These are phyloP conservation scores for Colletotrichum incanum DNA, from an alignment of 2,329 filamentous ascomycete genomes.

Conservation along the genomic window DNA sequence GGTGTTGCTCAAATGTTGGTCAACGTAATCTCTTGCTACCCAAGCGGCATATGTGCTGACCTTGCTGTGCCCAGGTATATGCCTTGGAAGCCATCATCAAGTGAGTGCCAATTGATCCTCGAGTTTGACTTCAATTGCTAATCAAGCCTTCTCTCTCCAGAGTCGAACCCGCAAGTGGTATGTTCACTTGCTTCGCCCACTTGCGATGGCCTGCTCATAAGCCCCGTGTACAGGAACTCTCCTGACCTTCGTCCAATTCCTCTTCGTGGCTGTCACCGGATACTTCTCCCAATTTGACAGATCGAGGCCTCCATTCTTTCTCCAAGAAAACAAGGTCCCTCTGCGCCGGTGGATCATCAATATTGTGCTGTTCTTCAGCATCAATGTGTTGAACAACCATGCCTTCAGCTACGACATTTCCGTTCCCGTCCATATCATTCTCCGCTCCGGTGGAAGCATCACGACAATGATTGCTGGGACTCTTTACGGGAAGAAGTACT, in stretches of 20 bases:
- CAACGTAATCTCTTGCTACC: slow-evolving; percentile 51
- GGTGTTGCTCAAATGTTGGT: slow-evolving; percentile 89
- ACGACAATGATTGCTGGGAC: slow-evolving; percentile 95
- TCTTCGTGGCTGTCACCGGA: slow-evolving; percentile 85
- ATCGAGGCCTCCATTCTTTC: slow-evolving; percentile 77
- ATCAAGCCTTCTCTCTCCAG: slow-evolving; percentile 58
- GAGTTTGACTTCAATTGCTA: slow-evolving; percentile 17
- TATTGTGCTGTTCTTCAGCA: slow-evolving; percentile 90
- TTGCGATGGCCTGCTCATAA: slow-evolving; percentile 24
- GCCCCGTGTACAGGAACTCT: slow-evolving; percentile 74
- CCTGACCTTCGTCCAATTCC: slow-evolving; percentile 90
- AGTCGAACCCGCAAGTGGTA: slow-evolving; percentile 88
- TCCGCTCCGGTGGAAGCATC: slow-evolving; percentile 94
- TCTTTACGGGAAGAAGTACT: slow-evolving; percentile 88
- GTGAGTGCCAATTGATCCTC: slow-evolving; percentile 65
- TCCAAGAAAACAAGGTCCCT: slow-evolving; percentile 85
- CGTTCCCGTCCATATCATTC: slow-evolving; percentile 95
- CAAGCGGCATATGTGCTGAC: slow-evolving; percentile 8
- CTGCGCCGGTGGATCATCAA: slow-evolving; percentile 89
- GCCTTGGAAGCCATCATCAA: slow-evolving; percentile 95
- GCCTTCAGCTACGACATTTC: slow-evolving; percentile 98
- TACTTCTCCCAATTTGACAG: slow-evolving; percentile 82
- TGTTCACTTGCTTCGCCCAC: slow-evolving; percentile 37
- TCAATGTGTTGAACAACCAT: slow-evolving; percentile 98
- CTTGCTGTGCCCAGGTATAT: slow-evolving; percentile 78